Conservation (phyloP, 1,284 basidiomycete genomes). For the Apiotrichum domesticum region DNA sequence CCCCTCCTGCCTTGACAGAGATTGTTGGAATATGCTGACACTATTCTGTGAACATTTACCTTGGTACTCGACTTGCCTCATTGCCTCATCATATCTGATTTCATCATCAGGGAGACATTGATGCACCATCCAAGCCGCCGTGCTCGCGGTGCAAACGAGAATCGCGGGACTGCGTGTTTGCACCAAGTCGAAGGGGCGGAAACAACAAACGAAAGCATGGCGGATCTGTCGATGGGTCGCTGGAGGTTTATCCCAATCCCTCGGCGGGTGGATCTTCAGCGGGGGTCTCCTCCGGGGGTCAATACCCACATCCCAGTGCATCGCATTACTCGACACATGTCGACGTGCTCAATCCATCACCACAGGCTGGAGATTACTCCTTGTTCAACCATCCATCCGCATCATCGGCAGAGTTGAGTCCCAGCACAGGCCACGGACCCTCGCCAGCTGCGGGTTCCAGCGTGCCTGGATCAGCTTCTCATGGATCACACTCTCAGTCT, state of each 20-base stretch:
- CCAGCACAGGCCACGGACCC: slow-evolving; percentile 2
- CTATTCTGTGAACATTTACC: no score
- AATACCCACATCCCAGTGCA: not conserved
- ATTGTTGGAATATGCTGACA: no score
- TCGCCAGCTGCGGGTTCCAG: not conserved
- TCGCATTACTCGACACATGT: slow-evolving; percentile 1
- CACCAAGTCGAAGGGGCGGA: slow-evolving; percentile 39
- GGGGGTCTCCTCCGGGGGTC: not conserved
- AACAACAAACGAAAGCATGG: slow-evolving; percentile 34
- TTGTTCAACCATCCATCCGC: slow-evolving; percentile 16
- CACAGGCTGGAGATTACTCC: slow-evolving; percentile 8
- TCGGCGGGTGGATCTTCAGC: not conserved
- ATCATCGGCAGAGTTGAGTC: slow-evolving; percentile 18
- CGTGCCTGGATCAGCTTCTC: not conserved
- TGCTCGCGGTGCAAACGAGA: slow-evolving; percentile 48
- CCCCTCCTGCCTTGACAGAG: no score
- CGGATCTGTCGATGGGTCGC: slow-evolving; percentile 3
- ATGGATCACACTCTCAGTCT: not conserved
- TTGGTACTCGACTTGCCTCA: no score
- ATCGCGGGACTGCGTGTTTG: slow-evolving; percentile 48
- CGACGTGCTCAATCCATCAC: slow-evolving; percentile 15
- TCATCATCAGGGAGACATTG: slow-evolving; percentile 41
- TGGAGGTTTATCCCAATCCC: not conserved
- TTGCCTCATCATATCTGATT: not conserved
- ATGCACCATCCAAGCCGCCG: slow-evolving; percentile 47